Conservation (phyloP, 225 moss, liverwort and hornwort species). For the Sphagnum tenellum region DNA sequence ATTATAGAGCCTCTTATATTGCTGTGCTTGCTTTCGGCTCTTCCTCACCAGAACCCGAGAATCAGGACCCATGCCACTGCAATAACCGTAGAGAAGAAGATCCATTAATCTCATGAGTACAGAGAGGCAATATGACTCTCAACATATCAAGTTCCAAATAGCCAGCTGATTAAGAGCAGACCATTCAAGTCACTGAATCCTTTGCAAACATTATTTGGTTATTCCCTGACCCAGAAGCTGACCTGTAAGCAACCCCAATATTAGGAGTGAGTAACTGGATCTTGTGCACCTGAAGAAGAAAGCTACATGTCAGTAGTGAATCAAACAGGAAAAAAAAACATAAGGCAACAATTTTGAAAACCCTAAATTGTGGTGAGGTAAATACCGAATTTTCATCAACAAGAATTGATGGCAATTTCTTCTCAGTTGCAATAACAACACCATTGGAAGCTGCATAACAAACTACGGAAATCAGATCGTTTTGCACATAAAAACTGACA, state of each 20-base stretch:
- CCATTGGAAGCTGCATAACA: conserved; percentile 70
- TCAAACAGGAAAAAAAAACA: no score
- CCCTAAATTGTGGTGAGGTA: background rate
- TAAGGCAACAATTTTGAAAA: background rate
- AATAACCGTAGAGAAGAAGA: conserved; percentile 1
- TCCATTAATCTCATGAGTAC: no score
- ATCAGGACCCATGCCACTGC: conserved; percentile 97
- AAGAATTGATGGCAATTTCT: conserved; percentile 87
- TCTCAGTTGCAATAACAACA: conserved; percentile 85
- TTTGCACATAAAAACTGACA: background rate
- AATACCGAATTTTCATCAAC: conserved; percentile 79
- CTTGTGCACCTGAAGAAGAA: conserved; percentile 61
- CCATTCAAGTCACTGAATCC: no score
- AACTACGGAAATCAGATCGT: background rate
- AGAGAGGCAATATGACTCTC: no score
- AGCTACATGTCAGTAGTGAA: background rate
- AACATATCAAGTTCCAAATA: no score
- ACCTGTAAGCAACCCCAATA: conserved; percentile 98
- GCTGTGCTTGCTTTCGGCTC: conserved; percentile 90
- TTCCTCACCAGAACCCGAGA: conserved; percentile 89
- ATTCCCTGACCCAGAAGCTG: background rate
- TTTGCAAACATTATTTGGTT: no score
- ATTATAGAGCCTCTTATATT: conserved; percentile 64
- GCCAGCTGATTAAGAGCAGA: no score
- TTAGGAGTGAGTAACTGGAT: conserved; percentile 86